Evolutionary conservation across 805 yeast genomes (phyloP).

Genomic region (Ogataea haglerorum): DNA sequence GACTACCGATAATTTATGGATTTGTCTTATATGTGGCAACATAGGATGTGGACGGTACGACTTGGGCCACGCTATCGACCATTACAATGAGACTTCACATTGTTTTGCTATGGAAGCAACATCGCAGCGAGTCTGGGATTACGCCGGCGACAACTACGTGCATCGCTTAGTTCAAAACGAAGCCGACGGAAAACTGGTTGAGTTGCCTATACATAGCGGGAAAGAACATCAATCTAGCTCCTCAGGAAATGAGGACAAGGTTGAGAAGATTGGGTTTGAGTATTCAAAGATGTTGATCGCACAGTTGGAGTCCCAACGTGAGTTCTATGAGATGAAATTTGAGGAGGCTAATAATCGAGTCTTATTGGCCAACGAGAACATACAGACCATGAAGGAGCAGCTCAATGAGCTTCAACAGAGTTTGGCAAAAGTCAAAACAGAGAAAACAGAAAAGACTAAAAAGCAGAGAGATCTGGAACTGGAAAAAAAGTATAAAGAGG

Average conservation of each 20-base stretch:
- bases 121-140: conserved; percentile 92
- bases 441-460: conserved; percentile 17
- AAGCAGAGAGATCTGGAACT: conserved; percentile 17
- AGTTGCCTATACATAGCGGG: conserved; percentile 45
- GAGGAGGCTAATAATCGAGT: conserved; percentile 27
- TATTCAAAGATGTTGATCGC: conserved; percentile 75
- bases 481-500: conserved; percentile 40
- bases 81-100: conserved; percentile 73
- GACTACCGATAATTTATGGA: conserved; percentile 68
- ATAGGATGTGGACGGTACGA: conserved; percentile 92
- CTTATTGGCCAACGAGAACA: conserved; percentile 19
- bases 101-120: conserved; percentile 87
- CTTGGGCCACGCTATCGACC: conserved; percentile 80
- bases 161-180: conserved; percentile 83
- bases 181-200: conserved; percentile 86
- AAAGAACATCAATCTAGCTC: conserved; percentile 14
- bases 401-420: conserved; percentile 8
- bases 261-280: conserved; percentile 65
- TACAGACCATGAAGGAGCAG: conserved; percentile 32
- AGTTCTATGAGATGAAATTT: conserved; percentile 63
- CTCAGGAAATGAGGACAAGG: conserved; percentile 35
- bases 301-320: conserved; percentile 83
- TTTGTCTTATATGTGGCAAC: conserved; percentile 85
- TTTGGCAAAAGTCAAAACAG: conserved; percentile 8
- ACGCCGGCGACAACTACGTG: conserved; percentile 86